Base-by-base conservation (phyloP, 2,329 filamentous ascomycete species). In the Colletotrichum falcatum region DNA sequence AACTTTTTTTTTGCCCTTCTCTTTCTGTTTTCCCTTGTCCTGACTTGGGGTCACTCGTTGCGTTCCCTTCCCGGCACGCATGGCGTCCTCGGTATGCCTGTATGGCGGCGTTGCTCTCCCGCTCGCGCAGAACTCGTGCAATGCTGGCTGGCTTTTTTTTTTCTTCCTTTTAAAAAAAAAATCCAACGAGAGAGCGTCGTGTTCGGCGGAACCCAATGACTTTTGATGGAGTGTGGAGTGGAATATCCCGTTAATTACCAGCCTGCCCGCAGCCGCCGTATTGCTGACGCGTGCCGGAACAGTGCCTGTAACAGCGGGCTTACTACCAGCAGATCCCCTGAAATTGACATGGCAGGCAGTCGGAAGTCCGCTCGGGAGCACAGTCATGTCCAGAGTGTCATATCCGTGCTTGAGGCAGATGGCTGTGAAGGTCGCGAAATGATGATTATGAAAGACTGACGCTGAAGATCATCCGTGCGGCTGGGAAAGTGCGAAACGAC, bases 391-490 rank as follows among this genome's bases (percentile, higher is more conserved):
- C 59, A 23, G 23, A 30, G 54, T 66, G 62, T 49, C 23, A 61
- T n/a, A n/a, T 56, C 49, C 30, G 26, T 66, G 67, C 63, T 30
- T 49, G 49, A 56, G 42, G 33, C 33, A 44, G 49, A 63, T 33
- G 26, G n/a, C 49, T 26, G n/a, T 61, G 20, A 51, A 44, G 28
- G 46, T 39, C 56, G 56, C 55, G 66, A 55, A 60, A 56, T 42
- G 63, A 62, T 26, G 56, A 48, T 65, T 42, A 62, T 39, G 63
- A 51, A 51, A 56, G 61, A 48, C 48, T 44, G 53, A 62, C 39
- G 51, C 42, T 66, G 42, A 61, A 67, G 49, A 66, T 60, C 58
- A 51, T 58, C 63, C 56, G 63, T 62, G 64, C 63, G 42, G 44
- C 35, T 53, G 39, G 51, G 30, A 26, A 26, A 37, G n/a, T 12